Percentiles rank a stretch among this genome's conserved stretches.
Evolutionary conservation across 441 rosid genomes (phyloP).

Genomic region (Omphalea diandra): DNA sequence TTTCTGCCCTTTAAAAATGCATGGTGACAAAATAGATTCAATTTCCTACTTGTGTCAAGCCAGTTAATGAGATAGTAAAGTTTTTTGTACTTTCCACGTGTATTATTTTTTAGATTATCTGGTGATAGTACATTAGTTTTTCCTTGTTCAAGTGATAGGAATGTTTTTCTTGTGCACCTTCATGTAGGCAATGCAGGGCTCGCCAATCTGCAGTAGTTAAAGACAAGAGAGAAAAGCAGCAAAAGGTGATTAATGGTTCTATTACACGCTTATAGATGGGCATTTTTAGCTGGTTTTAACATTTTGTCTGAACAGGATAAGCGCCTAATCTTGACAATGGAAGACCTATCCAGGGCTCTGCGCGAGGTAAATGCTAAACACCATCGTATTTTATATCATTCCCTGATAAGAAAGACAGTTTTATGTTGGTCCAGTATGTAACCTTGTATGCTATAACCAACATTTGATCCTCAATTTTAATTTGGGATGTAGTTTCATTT

Average conservation of each 20-base stretch:
- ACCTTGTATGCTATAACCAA: neutral
- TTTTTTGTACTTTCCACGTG: neutral
- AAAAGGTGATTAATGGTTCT: constrained; percentile 50
- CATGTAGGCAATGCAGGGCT: constrained; percentile 89
- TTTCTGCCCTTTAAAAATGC: neutral
- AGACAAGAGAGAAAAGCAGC: constrained; percentile 92
- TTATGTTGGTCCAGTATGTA: neutral
- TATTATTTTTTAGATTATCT: neutral
- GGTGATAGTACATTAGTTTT: neutral
- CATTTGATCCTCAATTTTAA: neutral
- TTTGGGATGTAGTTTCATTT: neutral
- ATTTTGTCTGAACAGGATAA: constrained; percentile 61
- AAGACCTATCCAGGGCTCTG: constrained; percentile 86
- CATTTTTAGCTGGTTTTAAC: constrained; percentile 12
- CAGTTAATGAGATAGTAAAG: neutral
- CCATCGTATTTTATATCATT: constrained; percentile 16
- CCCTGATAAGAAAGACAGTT: constrained; percentile 7
- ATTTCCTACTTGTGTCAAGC: neutral
- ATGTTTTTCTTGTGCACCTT: neutral
- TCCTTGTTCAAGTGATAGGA: neutral
- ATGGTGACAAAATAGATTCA: neutral
- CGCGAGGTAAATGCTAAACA: constrained; percentile 56
- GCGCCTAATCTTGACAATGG: constrained; percentile 84
- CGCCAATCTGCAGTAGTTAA: constrained; percentile 74
- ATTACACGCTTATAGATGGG: neutral